Evolutionary conservation across 192 early-diverging fungal species (phyloP).

Genomic region (Gonapodya prolifera): DNA sequence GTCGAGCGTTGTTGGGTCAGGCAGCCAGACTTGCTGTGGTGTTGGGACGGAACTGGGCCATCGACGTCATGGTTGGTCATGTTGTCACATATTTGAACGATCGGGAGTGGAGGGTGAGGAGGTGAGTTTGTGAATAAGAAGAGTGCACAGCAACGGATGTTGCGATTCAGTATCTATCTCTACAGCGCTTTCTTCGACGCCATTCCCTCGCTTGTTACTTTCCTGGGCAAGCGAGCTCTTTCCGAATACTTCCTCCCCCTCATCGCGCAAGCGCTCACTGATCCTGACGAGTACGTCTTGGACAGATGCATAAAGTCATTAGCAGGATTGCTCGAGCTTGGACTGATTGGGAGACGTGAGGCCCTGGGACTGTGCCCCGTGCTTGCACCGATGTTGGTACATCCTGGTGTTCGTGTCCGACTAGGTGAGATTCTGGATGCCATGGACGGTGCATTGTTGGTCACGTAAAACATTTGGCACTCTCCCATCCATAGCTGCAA

Average conservation of each 20-base stretch:
- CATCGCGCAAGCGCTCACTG: conserved; percentile 71
- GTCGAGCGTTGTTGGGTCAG: conserved; percentile 69
- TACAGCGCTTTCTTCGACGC: conserved; percentile 85
- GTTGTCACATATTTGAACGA: conserved; percentile 97
- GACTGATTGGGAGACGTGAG: conserved; percentile 60
- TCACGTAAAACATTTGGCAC: too few relatives aligned
- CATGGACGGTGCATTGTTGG: too few relatives aligned
- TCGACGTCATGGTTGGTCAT: conserved; percentile 76
- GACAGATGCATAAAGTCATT: conserved; percentile 77
- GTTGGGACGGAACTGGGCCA: conserved; percentile 65
- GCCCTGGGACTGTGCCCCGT: conserved; percentile 60
- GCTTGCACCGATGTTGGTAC: conserved; percentile 55
- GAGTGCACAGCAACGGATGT: too few relatives aligned
- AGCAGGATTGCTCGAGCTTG: conserved; percentile 60
- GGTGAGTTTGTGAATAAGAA: conserved; percentile 26
- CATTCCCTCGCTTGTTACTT: conserved; percentile 76
- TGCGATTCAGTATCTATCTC: background rate
- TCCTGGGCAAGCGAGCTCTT: conserved; percentile 72
- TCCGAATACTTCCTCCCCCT: conserved; percentile 90
- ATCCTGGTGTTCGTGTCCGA: conserved; percentile 64
- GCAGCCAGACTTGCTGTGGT: conserved; percentile 72
- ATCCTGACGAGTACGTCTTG: conserved; percentile 86
- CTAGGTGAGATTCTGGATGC: too few relatives aligned
- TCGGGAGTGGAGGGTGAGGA: conserved; percentile 82
- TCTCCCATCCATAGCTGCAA: conserved; percentile 37